A percentile compares a stretch with the other conserved stretches of the same genome.
Conservation (phyloP, 345 rosid species). For the Rubroshorea leprosula region DNA sequence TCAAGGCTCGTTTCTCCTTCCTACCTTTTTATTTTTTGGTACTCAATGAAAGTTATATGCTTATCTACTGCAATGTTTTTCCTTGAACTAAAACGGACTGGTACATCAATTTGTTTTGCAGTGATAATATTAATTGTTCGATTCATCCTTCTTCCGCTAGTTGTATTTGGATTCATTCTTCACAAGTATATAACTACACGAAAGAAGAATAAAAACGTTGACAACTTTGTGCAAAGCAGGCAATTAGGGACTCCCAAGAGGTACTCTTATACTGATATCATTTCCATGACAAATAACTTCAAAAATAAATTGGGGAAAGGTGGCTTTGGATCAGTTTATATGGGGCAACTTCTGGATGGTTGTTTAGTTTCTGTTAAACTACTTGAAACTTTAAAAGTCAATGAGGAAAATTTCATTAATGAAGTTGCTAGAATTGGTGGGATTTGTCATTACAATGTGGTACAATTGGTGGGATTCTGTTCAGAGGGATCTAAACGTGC, state of each 20-base stretch:
- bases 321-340: constrained; percentile 15
- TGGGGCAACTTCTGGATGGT: constrained; percentile 12
- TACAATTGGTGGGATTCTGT: constrained; percentile 14
- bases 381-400: background rate
- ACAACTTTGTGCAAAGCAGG: background rate
- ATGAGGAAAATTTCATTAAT: constrained; percentile 9
- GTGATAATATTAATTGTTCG: background rate
- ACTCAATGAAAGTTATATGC: background rate
- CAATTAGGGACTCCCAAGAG: constrained; percentile 1
- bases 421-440: constrained; percentile 12
- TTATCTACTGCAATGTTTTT: too few relatives aligned
- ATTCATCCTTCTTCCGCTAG: constrained; percentile 12
- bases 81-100: too few relatives aligned
- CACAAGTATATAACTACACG: background rate
- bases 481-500: constrained; percentile 17
- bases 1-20: background rate
- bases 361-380: constrained; percentile 7
- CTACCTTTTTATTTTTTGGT: background rate
- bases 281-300: constrained; percentile 10
- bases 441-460: constrained; percentile 17
- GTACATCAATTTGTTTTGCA: background rate
- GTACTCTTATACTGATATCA: constrained; percentile 14
- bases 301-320: constrained; percentile 19
- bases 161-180: constrained; percentile 6
- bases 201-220: background rate